phyloP scores from a whole-genome alignment of 202 grass and related monocot genomes.

The Digitaria exilis region DNA sequence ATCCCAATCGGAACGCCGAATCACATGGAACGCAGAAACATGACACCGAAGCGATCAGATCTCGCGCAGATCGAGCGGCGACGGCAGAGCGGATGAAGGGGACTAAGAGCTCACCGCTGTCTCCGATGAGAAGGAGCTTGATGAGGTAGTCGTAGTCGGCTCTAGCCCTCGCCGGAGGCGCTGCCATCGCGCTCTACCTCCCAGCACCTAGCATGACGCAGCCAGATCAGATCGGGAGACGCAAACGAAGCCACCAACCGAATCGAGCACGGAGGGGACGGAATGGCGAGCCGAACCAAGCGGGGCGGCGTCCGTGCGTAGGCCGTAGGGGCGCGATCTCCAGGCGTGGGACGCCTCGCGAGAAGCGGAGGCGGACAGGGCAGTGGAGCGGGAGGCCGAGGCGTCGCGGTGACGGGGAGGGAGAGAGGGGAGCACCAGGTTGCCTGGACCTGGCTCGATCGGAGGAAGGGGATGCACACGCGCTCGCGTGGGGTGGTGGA shows the following conservation, averaged over 20 bases:
- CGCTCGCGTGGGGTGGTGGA: slow-evolving; percentile 15
- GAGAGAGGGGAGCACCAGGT: background rate
- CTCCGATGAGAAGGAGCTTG: slow-evolving; percentile 76
- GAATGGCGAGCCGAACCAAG: too few species aligned
- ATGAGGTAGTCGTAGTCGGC: slow-evolving; percentile 84
- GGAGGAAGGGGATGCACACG: slow-evolving; percentile 16
- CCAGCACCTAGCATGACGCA: slow-evolving; percentile 23
- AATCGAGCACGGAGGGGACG: too few species aligned
- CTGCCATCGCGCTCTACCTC: slow-evolving; percentile 53
- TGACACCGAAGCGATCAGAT: slow-evolving; percentile 3
- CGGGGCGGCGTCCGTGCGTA: too few species aligned
- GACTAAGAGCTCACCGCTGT: slow-evolving; percentile 55
- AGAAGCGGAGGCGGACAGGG: background rate
- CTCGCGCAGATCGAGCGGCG: slow-evolving; percentile 19
- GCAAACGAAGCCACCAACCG: too few species aligned
- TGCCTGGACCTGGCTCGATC: background rate
- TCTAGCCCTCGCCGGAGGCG: slow-evolving; percentile 63
- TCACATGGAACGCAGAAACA: background rate
- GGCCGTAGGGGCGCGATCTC: too few species aligned
- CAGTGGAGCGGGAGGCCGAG: slow-evolving; percentile 18
- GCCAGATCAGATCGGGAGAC: slow-evolving; percentile 1
- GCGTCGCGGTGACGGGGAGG: slow-evolving; percentile 29
- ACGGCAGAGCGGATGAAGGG: background rate
- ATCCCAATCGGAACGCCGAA: slow-evolving; percentile 10
- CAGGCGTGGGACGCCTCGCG: slow-evolving; percentile 17